Base-by-base conservation (phyloP, 2,329 filamentous ascomycete species). In the Fusarium continuum region DNA sequence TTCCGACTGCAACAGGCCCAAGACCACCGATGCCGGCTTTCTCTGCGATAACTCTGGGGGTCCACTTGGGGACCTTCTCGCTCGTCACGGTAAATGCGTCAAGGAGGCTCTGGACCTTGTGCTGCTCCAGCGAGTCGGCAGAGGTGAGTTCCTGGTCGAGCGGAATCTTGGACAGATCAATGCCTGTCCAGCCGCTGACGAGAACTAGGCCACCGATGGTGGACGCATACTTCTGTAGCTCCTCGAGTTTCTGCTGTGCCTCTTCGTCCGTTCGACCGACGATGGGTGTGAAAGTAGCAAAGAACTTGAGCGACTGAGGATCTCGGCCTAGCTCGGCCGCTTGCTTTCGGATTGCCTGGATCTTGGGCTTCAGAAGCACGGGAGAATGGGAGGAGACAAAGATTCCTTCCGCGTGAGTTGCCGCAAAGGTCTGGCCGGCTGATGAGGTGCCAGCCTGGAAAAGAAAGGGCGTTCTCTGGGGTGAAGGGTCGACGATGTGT, bases 401-500 rank as follows among this genome's bases (percentile, higher is more conserved):
- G 39, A 87, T 84, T 2, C 82, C 85, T 73, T 88, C 85, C 2
- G 85, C 85, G 55, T 88, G 85, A 0, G 77, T 82, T 3, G 83
- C 79, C 0, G 83, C 85, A 64, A 88, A 88, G 1, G 76, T 74
- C 1, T 80, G 83, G 0, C 86, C 85, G 0, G 85, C 85, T 0
- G 81, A 65, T 0, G 85, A 88, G 0, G 84, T 86, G 0, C 86
- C 86, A 1, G 85, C 85, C 60, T 88, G 85, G 67, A 86, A 83
- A 1, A 86, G 74, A 54, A 85, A 83, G 0, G 84, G 84, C 0
- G 84, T 87, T 1, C 84, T 74, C 63, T 87, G 84, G 5, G 83
- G 83, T 0, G 83, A 85, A 0, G 84, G 84, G 43, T 85, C 80
- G 28, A 84, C 80, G 22, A 82, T 80, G 50, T 81, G 79, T 2